phyloP scores from a whole-genome alignment of 1,139 yeast genomes.

The Blastobotrys indianensis region DNA sequence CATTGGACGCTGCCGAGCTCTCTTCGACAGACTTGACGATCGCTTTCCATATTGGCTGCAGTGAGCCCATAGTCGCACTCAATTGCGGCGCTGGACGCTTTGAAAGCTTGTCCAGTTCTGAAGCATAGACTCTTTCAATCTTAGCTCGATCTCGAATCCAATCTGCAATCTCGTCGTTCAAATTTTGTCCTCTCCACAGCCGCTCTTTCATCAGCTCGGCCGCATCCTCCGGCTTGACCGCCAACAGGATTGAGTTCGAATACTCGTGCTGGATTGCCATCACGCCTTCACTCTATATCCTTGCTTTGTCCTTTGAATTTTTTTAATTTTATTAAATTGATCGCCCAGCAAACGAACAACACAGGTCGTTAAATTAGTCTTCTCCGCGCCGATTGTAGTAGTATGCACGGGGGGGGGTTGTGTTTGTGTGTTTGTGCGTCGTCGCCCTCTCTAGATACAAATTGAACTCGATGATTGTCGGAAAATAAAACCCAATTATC shows the following conservation, averaged over 20 bases:
- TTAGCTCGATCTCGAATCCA: constrained; percentile 36
- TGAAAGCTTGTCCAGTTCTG: constrained; percentile 32
- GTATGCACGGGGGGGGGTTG: no score
- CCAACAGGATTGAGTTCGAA: constrained; percentile 29
- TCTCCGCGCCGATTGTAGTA: no score
- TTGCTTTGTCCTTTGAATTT: no score
- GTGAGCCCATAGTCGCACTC: constrained; percentile 28
- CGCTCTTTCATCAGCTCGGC: constrained; percentile 32
- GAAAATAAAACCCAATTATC: no score
- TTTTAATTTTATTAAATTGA: no score
- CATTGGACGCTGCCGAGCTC: constrained; percentile 27
- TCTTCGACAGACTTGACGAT: constrained; percentile 27
- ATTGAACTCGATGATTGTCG: no score
- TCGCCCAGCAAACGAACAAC: no score
- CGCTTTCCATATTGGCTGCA: constrained; percentile 32
- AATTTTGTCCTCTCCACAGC: constrained; percentile 25
- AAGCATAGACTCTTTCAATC: constrained; percentile 33
- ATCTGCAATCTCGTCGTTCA: constrained; percentile 33
- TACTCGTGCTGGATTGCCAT: constrained; percentile 21
- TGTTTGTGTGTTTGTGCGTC: no score
- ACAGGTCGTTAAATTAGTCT: no score
- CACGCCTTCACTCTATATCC: no score
- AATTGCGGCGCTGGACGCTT: constrained; percentile 20
- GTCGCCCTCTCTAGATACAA: no score
- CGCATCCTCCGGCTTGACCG: constrained; percentile 29